Conservation (phyloP, 306 rosid species). For the Quercus agrifolia region DNA sequence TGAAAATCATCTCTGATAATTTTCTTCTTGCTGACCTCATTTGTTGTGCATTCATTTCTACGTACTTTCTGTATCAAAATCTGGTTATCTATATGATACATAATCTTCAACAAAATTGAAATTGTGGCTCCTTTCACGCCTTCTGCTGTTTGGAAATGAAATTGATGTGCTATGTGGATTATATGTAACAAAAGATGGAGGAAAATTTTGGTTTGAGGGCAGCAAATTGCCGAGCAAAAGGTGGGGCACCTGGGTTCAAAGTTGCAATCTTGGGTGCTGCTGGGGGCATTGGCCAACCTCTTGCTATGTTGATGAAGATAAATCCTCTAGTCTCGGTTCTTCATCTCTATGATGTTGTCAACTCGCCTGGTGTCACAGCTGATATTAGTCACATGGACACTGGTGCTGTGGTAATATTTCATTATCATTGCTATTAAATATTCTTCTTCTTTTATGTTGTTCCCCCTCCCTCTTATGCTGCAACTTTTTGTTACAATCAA, state of each 20-base stretch:
- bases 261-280: constrained; percentile 96
- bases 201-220: constrained; percentile 36
- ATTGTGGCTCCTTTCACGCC: no score
- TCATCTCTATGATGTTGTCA: constrained; percentile 96
- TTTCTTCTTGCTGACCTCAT: no score
- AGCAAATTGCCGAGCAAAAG: constrained; percentile 77
- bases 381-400: constrained; percentile 97
- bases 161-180: no score
- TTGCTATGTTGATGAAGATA: constrained; percentile 85
- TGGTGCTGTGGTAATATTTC: constrained; percentile 78
- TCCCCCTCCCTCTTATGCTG: background rate
- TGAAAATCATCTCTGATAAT: no score
- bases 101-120: no score
- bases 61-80: no score
- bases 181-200: constrained; percentile 33
- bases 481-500: no score
- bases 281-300: constrained; percentile 95
- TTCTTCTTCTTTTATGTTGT: background rate
- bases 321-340: constrained; percentile 90
- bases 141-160: no score
- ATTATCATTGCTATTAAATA: no score
- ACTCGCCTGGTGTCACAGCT: constrained; percentile 94
- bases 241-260: constrained; percentile 85
- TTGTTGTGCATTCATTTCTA: no score
- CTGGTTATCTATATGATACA: no score